Percentiles rank a stretch among this genome's conserved stretches.
These are phyloP conservation scores for Cladosporium sphaerospermum DNA, from an alignment of 2,329 filamentous ascomycete species.

Conservation along the genomic window DNA sequence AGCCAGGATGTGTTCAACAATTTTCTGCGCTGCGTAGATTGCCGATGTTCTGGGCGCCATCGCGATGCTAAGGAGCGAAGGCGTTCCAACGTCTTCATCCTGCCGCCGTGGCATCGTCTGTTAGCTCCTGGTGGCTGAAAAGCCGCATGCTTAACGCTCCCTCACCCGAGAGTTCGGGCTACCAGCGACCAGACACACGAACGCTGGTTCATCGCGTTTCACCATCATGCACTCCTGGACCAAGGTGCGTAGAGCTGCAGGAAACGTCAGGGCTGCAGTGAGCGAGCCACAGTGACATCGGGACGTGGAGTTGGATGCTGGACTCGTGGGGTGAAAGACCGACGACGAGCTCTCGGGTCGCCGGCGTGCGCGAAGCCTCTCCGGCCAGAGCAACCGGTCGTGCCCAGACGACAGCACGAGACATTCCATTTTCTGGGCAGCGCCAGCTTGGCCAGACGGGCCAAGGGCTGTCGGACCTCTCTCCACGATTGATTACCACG, in stretches of 20 bases:
- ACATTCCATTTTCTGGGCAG: too few relatives aligned
- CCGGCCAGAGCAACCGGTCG: too few relatives aligned
- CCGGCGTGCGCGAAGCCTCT: not conserved
- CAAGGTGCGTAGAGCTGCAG: constrained; percentile 6
- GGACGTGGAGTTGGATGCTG: too few relatives aligned
- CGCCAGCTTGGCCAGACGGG: too few relatives aligned
- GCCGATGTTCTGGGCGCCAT: not conserved
- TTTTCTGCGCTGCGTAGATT: constrained; percentile 4
- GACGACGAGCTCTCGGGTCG: constrained; percentile 5
- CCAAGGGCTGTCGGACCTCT: too few relatives aligned
- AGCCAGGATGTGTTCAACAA: constrained; percentile 4
- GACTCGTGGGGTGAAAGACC: not conserved
- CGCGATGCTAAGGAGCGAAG: not conserved
- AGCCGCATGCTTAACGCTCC: too few relatives aligned
- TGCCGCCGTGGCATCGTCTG: not conserved
- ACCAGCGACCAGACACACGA: not conserved
- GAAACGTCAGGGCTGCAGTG: constrained; percentile 1
- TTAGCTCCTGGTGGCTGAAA: too few relatives aligned
- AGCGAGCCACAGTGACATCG: too few relatives aligned
- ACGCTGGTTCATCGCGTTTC: constrained; percentile 7
- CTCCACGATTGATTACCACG: too few relatives aligned
- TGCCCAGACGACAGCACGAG: too few relatives aligned
- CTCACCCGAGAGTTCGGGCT: too few relatives aligned
- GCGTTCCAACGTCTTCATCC: not conserved
- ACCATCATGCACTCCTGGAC: not conserved